Percentiles rank a stretch among this genome's conserved stretches.
These are phyloP conservation scores for Pigoraptor vietnamica DNA, from an alignment of 78 protist genomes.

Conservation along the genomic window DNA sequence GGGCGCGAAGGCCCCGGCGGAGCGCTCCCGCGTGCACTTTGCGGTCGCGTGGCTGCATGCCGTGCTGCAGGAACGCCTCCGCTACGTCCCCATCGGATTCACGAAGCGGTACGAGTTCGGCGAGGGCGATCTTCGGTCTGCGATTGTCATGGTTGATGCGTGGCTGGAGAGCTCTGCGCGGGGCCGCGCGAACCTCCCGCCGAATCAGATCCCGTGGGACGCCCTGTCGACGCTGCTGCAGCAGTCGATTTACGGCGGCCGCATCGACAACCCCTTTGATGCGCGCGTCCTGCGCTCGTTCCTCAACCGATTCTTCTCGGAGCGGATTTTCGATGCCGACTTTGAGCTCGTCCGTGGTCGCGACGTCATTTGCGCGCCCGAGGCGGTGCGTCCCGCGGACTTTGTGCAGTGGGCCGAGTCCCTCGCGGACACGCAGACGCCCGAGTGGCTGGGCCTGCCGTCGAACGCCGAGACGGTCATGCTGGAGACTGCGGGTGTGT, in stretches of 20 bases:
- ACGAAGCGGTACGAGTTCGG: constrained; percentile 85
- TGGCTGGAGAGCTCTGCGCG: constrained; percentile 82
- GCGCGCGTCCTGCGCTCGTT: constrained; percentile 64
- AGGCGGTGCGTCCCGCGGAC: constrained; percentile 40
- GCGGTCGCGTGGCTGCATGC: constrained; percentile 94
- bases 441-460: constrained; percentile 86
- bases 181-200: constrained; percentile 10
- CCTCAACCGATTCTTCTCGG: constrained; percentile 60
- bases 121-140: constrained; percentile 82
- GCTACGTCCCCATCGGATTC: constrained; percentile 95
- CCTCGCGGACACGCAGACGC: constrained; percentile 65
- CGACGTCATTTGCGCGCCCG: constrained; percentile 6
- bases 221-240: constrained; percentile 66
- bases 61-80: constrained; percentile 81
- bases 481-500: constrained; percentile 37
- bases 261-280: constrained; percentile 93
- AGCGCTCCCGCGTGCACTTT: constrained; percentile 87
- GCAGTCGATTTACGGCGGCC: constrained; percentile 77
- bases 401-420: constrained; percentile 54
- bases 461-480: constrained; percentile 61
- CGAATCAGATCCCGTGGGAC: constrained; percentile 73
- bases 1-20: no score
- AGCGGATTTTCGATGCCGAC: background rate
- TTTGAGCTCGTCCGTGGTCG: constrained; percentile 29
- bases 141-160: constrained; percentile 74